Evolutionary conservation across 495 filamentous ascomycete species (phyloP).

Genomic region (Melanomma pulvis-pyrius): DNA sequence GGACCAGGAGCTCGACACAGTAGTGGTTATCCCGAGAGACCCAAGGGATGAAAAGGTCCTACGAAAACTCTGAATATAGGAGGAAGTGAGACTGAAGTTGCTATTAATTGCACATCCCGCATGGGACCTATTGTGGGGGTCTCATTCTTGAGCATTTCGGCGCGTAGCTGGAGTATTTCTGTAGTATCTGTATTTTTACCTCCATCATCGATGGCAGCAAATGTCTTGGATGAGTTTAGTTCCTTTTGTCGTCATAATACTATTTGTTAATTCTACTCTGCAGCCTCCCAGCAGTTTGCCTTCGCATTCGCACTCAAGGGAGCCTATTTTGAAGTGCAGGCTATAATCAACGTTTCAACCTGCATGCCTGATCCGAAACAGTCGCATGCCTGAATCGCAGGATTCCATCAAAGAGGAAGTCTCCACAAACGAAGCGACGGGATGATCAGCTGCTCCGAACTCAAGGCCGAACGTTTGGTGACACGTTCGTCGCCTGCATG

Average conservation of each 20-base stretch:
- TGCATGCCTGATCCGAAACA: no score
- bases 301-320: no score
- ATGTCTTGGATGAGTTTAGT: neutral
- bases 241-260: neutral
- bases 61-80: neutral
- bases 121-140: neutral
- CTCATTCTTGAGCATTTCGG: neutral
- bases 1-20: slow-evolving; percentile 28
- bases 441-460: no score
- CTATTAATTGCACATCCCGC: neutral
- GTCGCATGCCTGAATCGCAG: slow-evolving; percentile 2
- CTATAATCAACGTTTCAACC: no score
- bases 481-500: neutral
- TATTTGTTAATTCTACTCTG: neutral
- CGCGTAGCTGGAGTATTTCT: neutral
- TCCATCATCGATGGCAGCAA: neutral
- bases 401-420: neutral
- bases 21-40: slow-evolving; percentile 15
- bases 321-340: no score
- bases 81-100: neutral
- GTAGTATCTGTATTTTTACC: neutral
- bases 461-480: no score
- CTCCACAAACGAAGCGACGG: no score
- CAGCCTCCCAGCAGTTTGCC: no score
- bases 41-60: slow-evolving; percentile 24